Conservation (phyloP, 2,329 filamentous ascomycete genomes). For the Apiospora hydei region DNA sequence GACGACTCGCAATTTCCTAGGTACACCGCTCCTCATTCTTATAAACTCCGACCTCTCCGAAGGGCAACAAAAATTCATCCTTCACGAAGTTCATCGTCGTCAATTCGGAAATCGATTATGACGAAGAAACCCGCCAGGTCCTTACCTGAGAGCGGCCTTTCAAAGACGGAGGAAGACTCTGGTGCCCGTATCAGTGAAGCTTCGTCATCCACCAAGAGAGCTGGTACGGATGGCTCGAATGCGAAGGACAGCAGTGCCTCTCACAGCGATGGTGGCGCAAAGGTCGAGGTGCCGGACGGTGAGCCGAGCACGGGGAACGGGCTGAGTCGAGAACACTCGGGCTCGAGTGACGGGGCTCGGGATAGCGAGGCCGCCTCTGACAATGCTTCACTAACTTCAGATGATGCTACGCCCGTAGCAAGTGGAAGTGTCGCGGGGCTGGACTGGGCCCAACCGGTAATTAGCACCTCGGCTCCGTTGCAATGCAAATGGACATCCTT, state of each 20-base stretch:
- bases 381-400: background rate
- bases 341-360: background rate
- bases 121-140: slow-evolving; percentile 2
- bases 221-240: background rate
- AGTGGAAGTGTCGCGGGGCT: background rate
- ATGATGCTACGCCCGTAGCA: slow-evolving; percentile 11
- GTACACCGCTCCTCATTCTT: background rate
- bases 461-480: slow-evolving; percentile 3
- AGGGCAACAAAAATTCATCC: background rate
- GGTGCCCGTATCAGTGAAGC: background rate
- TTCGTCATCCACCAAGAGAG: background rate
- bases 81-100: slow-evolving; percentile 1
- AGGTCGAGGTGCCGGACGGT: background rate
- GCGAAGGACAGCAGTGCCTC: background rate
- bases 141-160: slow-evolving; percentile 9
- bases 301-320: background rate
- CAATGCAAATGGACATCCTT: background rate
- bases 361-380: slow-evolving; percentile 4
- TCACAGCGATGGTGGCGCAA: background rate
- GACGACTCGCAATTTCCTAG: slow-evolving; percentile 17
- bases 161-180: background rate
- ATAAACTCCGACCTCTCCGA: background rate
- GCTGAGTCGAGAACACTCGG: background rate
- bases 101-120: slow-evolving; percentile 17
- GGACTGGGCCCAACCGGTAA: slow-evolving; percentile 18